Evolutionary conservation across 306 rosid species (phyloP).

Genomic region (Malus domestica): ASM211411v1 NC_041802.1:31165501-31166000

Average conservation of each 20-base stretch:
- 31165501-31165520: conserved; percentile 73
- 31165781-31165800: conserved; percentile 81
- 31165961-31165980: conserved; percentile 4
- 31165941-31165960: conserved; percentile 22
- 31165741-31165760: conserved; percentile 77
- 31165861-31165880: conserved; percentile 44
- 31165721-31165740: conserved; percentile 48
- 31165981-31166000: conserved; percentile 14
- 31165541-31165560: conserved; percentile 56
- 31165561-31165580: conserved; percentile 24
- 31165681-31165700: conserved; percentile 69
- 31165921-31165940: conserved; percentile 30
- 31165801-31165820: conserved; percentile 98
- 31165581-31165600: conserved; percentile 88
- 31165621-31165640: conserved; percentile 64
- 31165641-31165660: conserved; percentile 78
- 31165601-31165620: conserved; percentile 86
- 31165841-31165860: conserved; percentile 59
- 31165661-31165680: conserved; percentile 80
- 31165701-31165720: conserved; percentile 54
- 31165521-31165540: conserved; percentile 62
- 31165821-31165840: conserved; percentile 93
- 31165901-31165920: conserved; percentile 54
- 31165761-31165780: conserved; percentile 91
- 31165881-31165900: conserved; percentile 52